phyloP scores from a whole-genome alignment of 495 filamentous ascomycete species.

The Xylaria castorea region DNA sequence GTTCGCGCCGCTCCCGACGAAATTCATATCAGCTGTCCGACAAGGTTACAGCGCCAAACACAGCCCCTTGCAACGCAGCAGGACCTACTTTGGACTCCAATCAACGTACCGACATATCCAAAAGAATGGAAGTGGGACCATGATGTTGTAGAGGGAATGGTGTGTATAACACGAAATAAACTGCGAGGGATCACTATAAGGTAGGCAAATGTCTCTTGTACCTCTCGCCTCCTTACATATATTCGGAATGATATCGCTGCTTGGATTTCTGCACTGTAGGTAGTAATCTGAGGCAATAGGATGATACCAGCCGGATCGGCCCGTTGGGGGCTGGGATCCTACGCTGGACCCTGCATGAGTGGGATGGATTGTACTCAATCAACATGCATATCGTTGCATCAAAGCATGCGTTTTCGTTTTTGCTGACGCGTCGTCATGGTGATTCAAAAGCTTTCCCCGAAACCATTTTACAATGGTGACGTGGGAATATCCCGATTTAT shows the following conservation, averaged over 20 bases:
- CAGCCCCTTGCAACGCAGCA: not conserved
- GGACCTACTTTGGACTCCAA: not conserved
- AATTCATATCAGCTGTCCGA: not conserved
- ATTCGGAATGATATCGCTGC: not conserved
- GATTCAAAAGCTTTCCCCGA: not conserved
- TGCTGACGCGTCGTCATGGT: not conserved
- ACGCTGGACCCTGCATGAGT: not conserved
- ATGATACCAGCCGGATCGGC: not conserved
- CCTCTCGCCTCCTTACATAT: not conserved
- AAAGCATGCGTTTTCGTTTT: not conserved
- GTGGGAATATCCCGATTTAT: not conserved
- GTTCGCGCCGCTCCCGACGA: not conserved
- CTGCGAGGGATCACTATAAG: not conserved
- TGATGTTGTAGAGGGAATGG: not conserved
- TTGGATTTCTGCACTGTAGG: not conserved
- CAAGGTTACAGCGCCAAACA: not conserved
- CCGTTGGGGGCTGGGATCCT: not conserved
- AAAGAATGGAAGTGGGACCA: not conserved
- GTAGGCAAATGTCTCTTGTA: not conserved
- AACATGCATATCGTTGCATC: slow-evolving; percentile 2
- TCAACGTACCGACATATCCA: not conserved
- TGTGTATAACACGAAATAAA: not conserved
- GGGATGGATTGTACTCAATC: not conserved
- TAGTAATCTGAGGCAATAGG: not conserved
- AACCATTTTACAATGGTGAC: not conserved